A percentile compares a stretch with the other conserved stretches of the same genome.
Evolutionary conservation across 495 filamentous ascomycete genomes (phyloP).

Genomic region (Penicillium goetzii): DNA sequence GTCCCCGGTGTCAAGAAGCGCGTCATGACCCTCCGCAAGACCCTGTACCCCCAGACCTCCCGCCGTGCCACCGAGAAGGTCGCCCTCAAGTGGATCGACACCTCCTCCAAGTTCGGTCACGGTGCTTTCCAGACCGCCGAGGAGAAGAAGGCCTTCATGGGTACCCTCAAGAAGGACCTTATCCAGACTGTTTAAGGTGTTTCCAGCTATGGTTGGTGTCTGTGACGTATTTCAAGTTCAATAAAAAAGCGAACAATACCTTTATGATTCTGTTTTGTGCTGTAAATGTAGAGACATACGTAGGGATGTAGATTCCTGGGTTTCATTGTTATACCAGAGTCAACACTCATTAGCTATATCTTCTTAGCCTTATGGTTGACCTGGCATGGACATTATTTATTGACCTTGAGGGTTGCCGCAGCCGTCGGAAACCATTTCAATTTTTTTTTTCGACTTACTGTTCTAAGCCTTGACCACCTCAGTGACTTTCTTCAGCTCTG

Average conservation of each 20-base stretch:
- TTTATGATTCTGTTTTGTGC: slow-evolving; percentile 23
- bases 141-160: slow-evolving; percentile 97
- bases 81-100: slow-evolving; percentile 99
- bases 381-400: not conserved
- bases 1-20: slow-evolving; percentile 99
- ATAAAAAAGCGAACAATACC: slow-evolving; percentile 52
- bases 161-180: slow-evolving; percentile 99
- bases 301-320: not conserved
- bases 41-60: slow-evolving; percentile 96
- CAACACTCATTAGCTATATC: not conserved
- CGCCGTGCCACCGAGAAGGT: slow-evolving; percentile 97
- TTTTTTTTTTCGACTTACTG: not conserved
- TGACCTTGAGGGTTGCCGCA: not conserved
- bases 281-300: not conserved
- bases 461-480: not conserved
- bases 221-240: slow-evolving; percentile 53
- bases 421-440: not conserved
- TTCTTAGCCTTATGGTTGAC: not conserved
- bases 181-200: slow-evolving; percentile 69
- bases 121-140: slow-evolving; percentile 97
- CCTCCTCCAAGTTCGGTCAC: slow-evolving; percentile 99
- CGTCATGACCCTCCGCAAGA: slow-evolving; percentile 98
- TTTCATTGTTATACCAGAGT: not conserved
- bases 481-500: not conserved
- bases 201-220: slow-evolving; percentile 45